A percentile compares a stretch with the other conserved stretches of the same genome.
These are phyloP conservation scores for Diplocarpon rosae DNA, from an alignment of 2,329 filamentous ascomycete species.

Conservation along the genomic window DNA sequence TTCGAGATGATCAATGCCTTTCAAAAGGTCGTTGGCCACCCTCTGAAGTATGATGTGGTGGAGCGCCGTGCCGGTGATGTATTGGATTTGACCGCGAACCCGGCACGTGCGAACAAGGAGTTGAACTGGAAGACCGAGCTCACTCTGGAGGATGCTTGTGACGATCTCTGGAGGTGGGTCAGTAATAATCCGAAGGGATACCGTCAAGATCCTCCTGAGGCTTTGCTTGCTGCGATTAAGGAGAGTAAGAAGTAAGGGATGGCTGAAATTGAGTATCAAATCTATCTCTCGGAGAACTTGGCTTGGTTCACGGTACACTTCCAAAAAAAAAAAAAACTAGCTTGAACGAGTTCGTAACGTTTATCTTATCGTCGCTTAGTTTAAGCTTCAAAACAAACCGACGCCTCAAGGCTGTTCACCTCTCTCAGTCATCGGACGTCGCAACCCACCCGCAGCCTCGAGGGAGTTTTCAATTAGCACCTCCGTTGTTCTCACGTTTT, in stretches of 20 bases:
- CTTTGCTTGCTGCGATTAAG: conserved; percentile 59
- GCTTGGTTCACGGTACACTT: too few relatives aligned
- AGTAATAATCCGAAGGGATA: conserved; percentile 95
- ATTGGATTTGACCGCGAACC: conserved; percentile 87
- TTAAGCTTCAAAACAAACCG: too few relatives aligned
- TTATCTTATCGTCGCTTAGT: too few relatives aligned
- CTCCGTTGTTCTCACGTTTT: neutral
- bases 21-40: conserved; percentile 70
- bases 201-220: conserved; percentile 77
- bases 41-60: conserved; percentile 79
- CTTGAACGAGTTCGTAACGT: too few relatives aligned
- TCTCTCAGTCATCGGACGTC: too few relatives aligned
- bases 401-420: too few relatives aligned
- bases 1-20: conserved; percentile 98
- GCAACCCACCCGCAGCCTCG: neutral
- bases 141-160: conserved; percentile 85
- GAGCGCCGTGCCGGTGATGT: conserved; percentile 80
- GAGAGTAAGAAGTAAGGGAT: conserved; percentile 11
- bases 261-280: too few relatives aligned
- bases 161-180: conserved; percentile 94
- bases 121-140: conserved; percentile 85
- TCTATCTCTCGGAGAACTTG: too few relatives aligned
- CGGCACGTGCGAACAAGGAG: conserved; percentile 75
- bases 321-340: too few relatives aligned
- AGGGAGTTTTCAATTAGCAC: neutral